Evolutionary conservation across 1,139 yeast species (phyloP).

Genomic region (Debaryomyces fabryi): DNA sequence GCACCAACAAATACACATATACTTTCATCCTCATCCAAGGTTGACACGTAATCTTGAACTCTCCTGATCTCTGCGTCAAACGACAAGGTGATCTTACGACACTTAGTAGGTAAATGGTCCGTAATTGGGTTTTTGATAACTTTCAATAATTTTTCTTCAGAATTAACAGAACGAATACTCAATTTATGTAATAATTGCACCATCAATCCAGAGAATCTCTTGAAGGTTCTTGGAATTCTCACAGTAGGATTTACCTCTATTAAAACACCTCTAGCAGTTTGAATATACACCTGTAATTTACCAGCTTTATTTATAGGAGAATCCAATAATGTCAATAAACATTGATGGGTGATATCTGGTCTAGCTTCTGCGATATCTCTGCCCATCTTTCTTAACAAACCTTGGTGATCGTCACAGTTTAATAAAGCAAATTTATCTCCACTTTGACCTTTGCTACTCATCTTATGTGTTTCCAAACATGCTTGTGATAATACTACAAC

Average conservation of each 20-base stretch:
- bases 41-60: slow-evolving; percentile 85
- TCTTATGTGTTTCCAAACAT: slow-evolving; percentile 90
- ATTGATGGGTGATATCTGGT: slow-evolving; percentile 97
- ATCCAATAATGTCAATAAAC: slow-evolving; percentile 87
- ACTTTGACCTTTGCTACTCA: slow-evolving; percentile 72
- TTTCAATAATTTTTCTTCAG: slow-evolving; percentile 89
- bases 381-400: slow-evolving; percentile 91
- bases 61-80: slow-evolving; percentile 87
- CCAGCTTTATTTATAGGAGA: slow-evolving; percentile 98
- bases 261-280: slow-evolving; percentile 91
- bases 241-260: slow-evolving; percentile 96
- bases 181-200: slow-evolving; percentile 91
- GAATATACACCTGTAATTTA: slow-evolving; percentile 91
- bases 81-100: slow-evolving; percentile 91
- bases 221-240: slow-evolving; percentile 96
- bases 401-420: slow-evolving; percentile 98
- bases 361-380: slow-evolving; percentile 97
- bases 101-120: slow-evolving; percentile 93
- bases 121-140: slow-evolving; percentile 97
- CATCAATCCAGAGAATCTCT: slow-evolving; percentile 96
- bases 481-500: slow-evolving; percentile 94
- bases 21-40: slow-evolving; percentile 85
- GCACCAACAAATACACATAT: slow-evolving; percentile 98
- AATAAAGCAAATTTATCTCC: slow-evolving; percentile 91
- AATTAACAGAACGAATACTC: slow-evolving; percentile 90